Conservation (phyloP, 805 yeast genomes). For the Ogataea philodendri region DNA sequence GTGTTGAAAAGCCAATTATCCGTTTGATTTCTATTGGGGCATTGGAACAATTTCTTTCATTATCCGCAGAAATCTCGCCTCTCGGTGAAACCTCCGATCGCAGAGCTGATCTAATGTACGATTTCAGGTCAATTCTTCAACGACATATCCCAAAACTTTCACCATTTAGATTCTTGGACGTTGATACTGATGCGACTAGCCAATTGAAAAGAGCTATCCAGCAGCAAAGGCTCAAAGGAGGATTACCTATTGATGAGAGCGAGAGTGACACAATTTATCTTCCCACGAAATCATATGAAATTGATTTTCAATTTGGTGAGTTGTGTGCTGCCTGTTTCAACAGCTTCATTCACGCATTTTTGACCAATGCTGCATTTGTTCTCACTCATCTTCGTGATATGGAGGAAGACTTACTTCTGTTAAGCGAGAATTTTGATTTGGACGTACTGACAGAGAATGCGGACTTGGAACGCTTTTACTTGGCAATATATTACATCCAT, state of each 20-base stretch:
- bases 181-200: constrained; percentile 42
- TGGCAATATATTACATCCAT: constrained; percentile 70
- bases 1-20: constrained; percentile 58
- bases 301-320: constrained; percentile 31
- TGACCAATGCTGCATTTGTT: constrained; percentile 62
- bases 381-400: constrained; percentile 66
- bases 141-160: constrained; percentile 58
- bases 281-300: constrained; percentile 21
- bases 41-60: constrained; percentile 61
- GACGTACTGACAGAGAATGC: constrained; percentile 70
- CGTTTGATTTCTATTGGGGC: constrained; percentile 63
- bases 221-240: constrained; percentile 26
- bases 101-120: constrained; percentile 44
- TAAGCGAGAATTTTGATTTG: constrained; percentile 51
- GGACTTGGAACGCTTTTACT: constrained; percentile 83
- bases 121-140: constrained; percentile 64
- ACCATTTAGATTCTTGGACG: constrained; percentile 52
- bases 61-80: constrained; percentile 54
- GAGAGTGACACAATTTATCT: constrained; percentile 28
- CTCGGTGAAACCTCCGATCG: constrained; percentile 14
- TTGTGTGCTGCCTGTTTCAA: constrained; percentile 45
- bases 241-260: constrained; percentile 31
- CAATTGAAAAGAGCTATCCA: constrained; percentile 32
- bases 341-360: constrained; percentile 51
- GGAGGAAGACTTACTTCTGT: constrained; percentile 69